Conservation (phyloP, 2,329 filamentous ascomycete genomes). For the Aureobasidium sp. region DNA sequence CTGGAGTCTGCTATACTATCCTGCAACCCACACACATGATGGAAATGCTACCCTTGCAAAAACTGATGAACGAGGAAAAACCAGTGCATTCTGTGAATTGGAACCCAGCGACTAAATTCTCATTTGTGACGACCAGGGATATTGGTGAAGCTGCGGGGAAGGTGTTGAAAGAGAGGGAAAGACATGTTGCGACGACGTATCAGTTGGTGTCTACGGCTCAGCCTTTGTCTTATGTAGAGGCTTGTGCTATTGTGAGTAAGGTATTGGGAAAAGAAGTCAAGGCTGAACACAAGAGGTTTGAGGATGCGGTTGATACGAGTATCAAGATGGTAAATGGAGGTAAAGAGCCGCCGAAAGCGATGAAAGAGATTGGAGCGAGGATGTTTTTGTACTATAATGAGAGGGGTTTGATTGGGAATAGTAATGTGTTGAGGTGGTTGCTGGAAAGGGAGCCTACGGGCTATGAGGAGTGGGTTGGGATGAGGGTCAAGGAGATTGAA, state of each 20-base stretch:
- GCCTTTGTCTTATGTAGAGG: conserved; percentile 18
- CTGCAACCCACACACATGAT: conserved; percentile 30
- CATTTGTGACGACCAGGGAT: conserved; percentile 23
- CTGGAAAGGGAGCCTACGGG: conserved; percentile 16
- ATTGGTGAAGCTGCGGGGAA: conserved; percentile 22
- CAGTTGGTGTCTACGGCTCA: conserved; percentile 20
- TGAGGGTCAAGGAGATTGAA: conserved; percentile 6
- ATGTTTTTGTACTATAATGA: conserved; percentile 20
- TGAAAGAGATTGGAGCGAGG: conserved; percentile 14
- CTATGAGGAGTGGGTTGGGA: conserved; percentile 17
- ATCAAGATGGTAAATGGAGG: conserved; percentile 15
- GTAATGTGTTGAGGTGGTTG: conserved; percentile 19
- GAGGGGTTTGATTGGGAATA: conserved; percentile 19
- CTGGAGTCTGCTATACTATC: conserved; percentile 28
- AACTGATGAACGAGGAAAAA: conserved; percentile 19
- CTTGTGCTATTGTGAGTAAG: conserved; percentile 17
- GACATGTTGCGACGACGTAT: conserved; percentile 25
- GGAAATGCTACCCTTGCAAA: conserved; percentile 23
- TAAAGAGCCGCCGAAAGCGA: conserved; percentile 3
- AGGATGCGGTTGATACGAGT: conserved; percentile 18
- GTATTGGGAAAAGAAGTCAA: conserved; percentile 23
- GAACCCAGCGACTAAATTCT: conserved; percentile 21
- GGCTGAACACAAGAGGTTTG: conserved; percentile 17
- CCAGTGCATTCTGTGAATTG: conserved; percentile 21
- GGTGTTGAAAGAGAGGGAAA: conserved; percentile 22